Conservation (phyloP, 306 rosid species). For the Phaseolus lunatus region DNA sequence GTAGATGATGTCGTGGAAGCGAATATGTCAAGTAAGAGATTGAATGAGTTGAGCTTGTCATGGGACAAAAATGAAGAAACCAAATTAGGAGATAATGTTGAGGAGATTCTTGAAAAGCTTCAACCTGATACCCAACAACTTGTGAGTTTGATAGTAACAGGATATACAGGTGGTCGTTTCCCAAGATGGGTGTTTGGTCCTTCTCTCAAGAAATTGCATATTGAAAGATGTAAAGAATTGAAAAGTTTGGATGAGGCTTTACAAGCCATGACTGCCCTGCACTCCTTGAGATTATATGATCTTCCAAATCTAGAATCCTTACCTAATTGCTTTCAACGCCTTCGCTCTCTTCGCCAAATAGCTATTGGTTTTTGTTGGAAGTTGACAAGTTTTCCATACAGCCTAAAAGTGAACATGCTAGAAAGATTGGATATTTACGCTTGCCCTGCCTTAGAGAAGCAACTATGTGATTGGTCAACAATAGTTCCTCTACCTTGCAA, state of each 20-base stretch:
- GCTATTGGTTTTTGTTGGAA: background rate
- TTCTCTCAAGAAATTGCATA: background rate
- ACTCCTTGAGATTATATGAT: background rate
- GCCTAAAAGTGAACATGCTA: conserved; percentile 2
- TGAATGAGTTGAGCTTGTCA: background rate
- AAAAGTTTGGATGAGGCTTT: background rate
- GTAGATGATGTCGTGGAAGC: conserved; percentile 10
- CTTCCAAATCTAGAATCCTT: conserved; percentile 26
- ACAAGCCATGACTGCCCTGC: background rate
- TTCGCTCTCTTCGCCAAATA: background rate
- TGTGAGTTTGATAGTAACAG: background rate
- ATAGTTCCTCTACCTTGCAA: no score
- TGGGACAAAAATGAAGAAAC: conserved; percentile 20
- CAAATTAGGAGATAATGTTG: background rate
- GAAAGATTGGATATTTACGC: background rate
- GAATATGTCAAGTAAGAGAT: conserved; percentile 31
- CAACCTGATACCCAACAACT: conserved; percentile 29
- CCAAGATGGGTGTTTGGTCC: conserved; percentile 26
- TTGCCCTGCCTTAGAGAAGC: conserved; percentile 14
- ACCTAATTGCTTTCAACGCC: conserved; percentile 38
- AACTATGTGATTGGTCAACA: no score
- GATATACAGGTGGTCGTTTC: conserved; percentile 11
- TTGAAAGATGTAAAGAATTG: background rate
- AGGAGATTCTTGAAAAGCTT: conserved; percentile 40
- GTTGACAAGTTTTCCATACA: conserved; percentile 4